phyloP scores from a whole-genome alignment of 2,329 filamentous ascomycete genomes.

The Coleophoma eucalyptorum region DNA sequence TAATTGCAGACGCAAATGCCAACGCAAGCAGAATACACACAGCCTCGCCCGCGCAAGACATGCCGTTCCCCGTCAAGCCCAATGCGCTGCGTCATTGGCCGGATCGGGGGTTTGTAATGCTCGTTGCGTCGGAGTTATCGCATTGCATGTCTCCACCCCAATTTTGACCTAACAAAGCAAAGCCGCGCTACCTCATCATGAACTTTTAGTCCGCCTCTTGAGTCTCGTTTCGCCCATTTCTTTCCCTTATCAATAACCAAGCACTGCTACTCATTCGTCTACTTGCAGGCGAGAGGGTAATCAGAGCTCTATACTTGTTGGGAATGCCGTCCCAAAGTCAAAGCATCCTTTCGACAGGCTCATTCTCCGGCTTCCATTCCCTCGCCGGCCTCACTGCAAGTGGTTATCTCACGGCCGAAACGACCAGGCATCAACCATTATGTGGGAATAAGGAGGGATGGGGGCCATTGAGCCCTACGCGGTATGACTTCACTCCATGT shows the following conservation, averaged over 20 bases:
- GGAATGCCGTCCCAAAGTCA: conserved; percentile 17
- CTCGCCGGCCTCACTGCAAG: conserved; percentile 44
- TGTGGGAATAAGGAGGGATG: conserved; percentile 91
- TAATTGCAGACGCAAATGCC: no score
- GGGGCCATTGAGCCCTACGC: conserved; percentile 82
- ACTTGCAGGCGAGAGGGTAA: conserved; percentile 2
- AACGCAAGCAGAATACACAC: no score
- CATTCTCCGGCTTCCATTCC: conserved; percentile 55
- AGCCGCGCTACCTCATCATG: not conserved
- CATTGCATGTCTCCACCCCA: not conserved
- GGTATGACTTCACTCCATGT: conserved; percentile 96
- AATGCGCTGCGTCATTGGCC: not conserved
- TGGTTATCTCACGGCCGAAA: conserved; percentile 52
- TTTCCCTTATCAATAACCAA: not conserved
- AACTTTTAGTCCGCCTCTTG: not conserved
- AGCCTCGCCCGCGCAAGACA: no score
- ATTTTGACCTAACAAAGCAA: not conserved
- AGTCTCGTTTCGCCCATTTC: not conserved
- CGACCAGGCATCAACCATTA: conserved; percentile 55
- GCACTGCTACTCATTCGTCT: conserved; percentile 9
- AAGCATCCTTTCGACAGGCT: conserved; percentile 44
- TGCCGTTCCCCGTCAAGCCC: no score
- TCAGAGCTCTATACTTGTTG: conserved; percentile 1
- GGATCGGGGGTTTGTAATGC: not conserved
- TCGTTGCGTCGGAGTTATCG: not conserved